Conservation (phyloP, 805 yeast genomes). For the Candida taoyuanica region DNA sequence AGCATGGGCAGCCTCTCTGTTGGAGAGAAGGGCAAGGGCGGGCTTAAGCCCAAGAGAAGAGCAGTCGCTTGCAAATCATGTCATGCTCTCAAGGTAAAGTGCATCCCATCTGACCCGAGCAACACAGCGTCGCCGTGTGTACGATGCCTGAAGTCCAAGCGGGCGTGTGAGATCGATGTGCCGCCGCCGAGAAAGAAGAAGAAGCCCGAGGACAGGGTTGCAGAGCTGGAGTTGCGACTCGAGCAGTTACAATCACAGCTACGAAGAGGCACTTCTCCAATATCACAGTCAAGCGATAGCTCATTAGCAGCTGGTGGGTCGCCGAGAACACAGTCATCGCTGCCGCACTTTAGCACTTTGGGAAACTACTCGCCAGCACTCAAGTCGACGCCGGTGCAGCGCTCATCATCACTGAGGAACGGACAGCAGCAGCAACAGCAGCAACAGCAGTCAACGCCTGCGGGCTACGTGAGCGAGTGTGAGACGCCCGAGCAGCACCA, state of each 20-base stretch:
- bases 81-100: constrained; percentile 77
- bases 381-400: constrained; percentile 1
- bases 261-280: constrained; percentile 6
- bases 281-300: constrained; percentile 7
- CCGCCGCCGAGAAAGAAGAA: constrained; percentile 50
- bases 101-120: constrained; percentile 62
- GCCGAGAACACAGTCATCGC: background rate
- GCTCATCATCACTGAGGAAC: constrained; percentile 8
- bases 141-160: constrained; percentile 62
- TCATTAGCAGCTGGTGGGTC: constrained; percentile 1
- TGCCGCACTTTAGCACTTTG: constrained; percentile 3
- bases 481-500: constrained; percentile 11
- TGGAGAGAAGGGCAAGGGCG: background rate
- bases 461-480: constrained; percentile 11
- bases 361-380: constrained; percentile 1
- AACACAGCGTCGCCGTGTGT: constrained; percentile 65
- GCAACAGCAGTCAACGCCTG: constrained; percentile 1
- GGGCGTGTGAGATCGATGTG: constrained; percentile 63
- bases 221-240: constrained; percentile 30
- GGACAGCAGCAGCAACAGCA: background rate
- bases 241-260: constrained; percentile 23
- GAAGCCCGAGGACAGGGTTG: constrained; percentile 29
- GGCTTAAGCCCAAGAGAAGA: constrained; percentile 19
- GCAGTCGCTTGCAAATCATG: constrained; percentile 69
- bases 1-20: too few species aligned